phyloP scores from a whole-genome alignment of 164 flowering plant species.

The Santalum album region DNA sequence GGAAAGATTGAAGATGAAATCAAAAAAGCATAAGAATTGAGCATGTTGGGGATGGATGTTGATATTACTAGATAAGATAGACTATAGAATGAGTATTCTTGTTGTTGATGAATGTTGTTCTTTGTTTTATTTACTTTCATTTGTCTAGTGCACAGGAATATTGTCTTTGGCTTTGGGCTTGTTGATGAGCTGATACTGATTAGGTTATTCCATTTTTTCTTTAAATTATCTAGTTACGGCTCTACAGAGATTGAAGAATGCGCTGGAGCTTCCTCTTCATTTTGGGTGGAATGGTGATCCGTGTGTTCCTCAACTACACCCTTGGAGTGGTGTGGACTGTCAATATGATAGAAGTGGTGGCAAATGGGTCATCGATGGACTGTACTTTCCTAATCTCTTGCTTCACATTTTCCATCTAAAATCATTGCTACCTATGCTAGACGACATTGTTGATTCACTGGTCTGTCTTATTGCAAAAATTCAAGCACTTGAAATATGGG shows the following conservation, averaged over 20 bases:
- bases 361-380: conserved; percentile 91
- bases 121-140: background rate
- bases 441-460: too few species aligned
- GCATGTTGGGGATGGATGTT: too few species aligned
- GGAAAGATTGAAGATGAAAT: background rate
- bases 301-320: conserved; percentile 95
- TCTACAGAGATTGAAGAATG: conserved; percentile 55
- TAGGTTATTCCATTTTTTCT: conserved; percentile 8
- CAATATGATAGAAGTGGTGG: conserved; percentile 40
- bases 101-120: background rate
- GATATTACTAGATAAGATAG: background rate
- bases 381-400: conserved; percentile 40
- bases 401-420: too few species aligned
- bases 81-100: too few species aligned
- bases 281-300: conserved; percentile 99
- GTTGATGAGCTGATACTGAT: conserved; percentile 10
- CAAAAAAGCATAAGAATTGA: too few species aligned
- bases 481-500: too few species aligned
- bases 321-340: conserved; percentile 98
- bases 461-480: too few species aligned
- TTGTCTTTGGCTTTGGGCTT: background rate
- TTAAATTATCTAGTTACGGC: conserved; percentile 52
- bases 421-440: too few species aligned
- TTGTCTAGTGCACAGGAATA: background rate
- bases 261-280: conserved; percentile 81